phyloP scores from a whole-genome alignment of 495 filamentous ascomycete genomes.

The Elasticomyces elasticus region DNA sequence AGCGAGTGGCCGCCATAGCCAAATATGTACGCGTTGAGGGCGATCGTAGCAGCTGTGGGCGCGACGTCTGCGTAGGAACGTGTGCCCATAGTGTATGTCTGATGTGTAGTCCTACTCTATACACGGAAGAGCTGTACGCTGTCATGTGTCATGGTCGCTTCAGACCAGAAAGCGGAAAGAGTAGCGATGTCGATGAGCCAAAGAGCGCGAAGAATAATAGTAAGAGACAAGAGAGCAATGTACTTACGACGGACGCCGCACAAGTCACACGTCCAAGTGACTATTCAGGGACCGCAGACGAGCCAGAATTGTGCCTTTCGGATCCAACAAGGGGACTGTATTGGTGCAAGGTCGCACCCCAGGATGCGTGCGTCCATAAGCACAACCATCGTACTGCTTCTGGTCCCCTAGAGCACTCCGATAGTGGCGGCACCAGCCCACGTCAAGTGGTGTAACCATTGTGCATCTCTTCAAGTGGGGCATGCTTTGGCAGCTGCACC shows the following conservation, averaged over 20 bases:
- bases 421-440: neutral
- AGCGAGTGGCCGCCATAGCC: slow-evolving; percentile 33
- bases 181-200: neutral
- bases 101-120: neutral
- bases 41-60: slow-evolving; percentile 21
- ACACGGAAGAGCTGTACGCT: neutral
- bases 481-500: too few species aligned
- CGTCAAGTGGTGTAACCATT: neutral
- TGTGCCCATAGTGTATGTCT: slow-evolving; percentile 14
- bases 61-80: slow-evolving; percentile 19
- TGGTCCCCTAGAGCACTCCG: neutral
- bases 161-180: neutral
- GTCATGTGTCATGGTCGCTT: neutral
- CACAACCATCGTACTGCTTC: neutral
- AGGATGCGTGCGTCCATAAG: slow-evolving; percentile 1
- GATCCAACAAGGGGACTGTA: neutral
- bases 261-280: neutral
- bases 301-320: neutral
- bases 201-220: neutral
- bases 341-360: slow-evolving; percentile 6
- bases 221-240: neutral
- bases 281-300: neutral
- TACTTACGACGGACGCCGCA: neutral
- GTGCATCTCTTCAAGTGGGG: too few species aligned
- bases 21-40: slow-evolving; percentile 34